phyloP scores from a whole-genome alignment of 1,139 yeast species.

The Sugiyamaella xylanicola region DNA sequence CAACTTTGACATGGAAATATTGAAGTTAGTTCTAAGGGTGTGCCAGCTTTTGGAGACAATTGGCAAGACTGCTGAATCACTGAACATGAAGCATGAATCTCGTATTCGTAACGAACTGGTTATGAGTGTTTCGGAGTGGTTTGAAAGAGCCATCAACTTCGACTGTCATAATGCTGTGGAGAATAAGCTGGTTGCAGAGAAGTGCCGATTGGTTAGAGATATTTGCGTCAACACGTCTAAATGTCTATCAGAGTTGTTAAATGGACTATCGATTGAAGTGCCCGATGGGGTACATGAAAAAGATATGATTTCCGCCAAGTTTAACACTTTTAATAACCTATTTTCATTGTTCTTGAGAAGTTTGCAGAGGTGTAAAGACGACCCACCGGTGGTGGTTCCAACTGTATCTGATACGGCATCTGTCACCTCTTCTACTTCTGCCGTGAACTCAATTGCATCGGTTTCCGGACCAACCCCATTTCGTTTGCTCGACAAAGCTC shows the following conservation, averaged over 20 bases:
- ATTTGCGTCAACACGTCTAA: slow-evolving; percentile 34
- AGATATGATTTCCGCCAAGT: slow-evolving; percentile 60
- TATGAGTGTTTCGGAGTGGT: slow-evolving; percentile 64
- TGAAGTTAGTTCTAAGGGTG: slow-evolving; percentile 57
- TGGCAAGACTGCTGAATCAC: slow-evolving; percentile 46
- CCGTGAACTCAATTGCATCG: slow-evolving; percentile 36
- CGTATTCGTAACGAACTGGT: slow-evolving; percentile 62
- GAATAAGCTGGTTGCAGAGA: slow-evolving; percentile 29
- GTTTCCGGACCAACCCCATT: not conserved
- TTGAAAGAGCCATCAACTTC: slow-evolving; percentile 43
- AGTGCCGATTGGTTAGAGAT: slow-evolving; percentile 33
- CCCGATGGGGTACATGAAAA: slow-evolving; percentile 46
- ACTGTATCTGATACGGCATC: slow-evolving; percentile 28
- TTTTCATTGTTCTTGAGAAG: slow-evolving; percentile 72
- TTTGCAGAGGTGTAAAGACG: slow-evolving; percentile 57
- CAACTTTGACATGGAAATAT: slow-evolving; percentile 48
- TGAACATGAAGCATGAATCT: slow-evolving; percentile 54
- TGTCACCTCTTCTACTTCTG: slow-evolving; percentile 34
- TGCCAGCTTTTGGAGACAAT: slow-evolving; percentile 58
- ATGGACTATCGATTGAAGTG: slow-evolving; percentile 41
- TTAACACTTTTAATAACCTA: slow-evolving; percentile 68
- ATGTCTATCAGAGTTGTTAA: slow-evolving; percentile 31
- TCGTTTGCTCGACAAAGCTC: slow-evolving; percentile 48
- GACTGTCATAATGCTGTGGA: slow-evolving; percentile 15
- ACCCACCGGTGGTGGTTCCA: slow-evolving; percentile 27